Base-by-base conservation (phyloP, 164 flowering plant species). In the Protea cynaroides region DNA sequence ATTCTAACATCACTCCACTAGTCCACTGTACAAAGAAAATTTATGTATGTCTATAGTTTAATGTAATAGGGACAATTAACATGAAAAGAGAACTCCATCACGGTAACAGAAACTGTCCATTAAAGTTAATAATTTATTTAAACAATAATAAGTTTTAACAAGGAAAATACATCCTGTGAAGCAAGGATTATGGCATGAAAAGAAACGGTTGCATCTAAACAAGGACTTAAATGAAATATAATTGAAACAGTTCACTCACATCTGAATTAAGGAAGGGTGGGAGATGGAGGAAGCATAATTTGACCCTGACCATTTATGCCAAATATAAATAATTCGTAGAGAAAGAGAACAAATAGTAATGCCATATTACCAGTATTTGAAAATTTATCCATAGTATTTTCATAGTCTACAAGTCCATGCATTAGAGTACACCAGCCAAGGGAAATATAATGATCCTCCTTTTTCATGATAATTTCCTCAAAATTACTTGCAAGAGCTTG, bases 361-460 rank as follows among this genome's bases (percentile, higher is more conserved):
- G 49, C 24, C 22, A 43, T 22, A 19, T 73, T 80, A 91, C 96
- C 93, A 71, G 58, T 62, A 43, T 74, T 55, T 19, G 59, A 17
- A 53, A 24, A 29, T 58, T 71, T 71, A 36, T 59, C 69, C 63
- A 23, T 66, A 17, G 43, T 25, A 54, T 58, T 66, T 61, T 81
- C 87, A 61, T 65, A 75, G 47, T 87, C 90, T 19, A 89, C 56
- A 61, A 87, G 80, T 59, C 66, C 64, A 7, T 88, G 83, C 3
- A 83, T 76, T 56, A 91, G 79, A 34, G 58, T 71, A 72, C 97
- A 89, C 97, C 97, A 89, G 24, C 97, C 96, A 67, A 89, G 80
- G 6, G 82, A 72, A 58, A 89, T 72, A 69, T 77, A 81, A 25
- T 67, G 84, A 62, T 91, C 94, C n/a, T 82, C 85, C 64, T 78